Evolutionary conservation across 257 asterid species (phyloP), one percentile per base, ranked within the genome.

Genomic region (Capsicum baccatum): DNA sequence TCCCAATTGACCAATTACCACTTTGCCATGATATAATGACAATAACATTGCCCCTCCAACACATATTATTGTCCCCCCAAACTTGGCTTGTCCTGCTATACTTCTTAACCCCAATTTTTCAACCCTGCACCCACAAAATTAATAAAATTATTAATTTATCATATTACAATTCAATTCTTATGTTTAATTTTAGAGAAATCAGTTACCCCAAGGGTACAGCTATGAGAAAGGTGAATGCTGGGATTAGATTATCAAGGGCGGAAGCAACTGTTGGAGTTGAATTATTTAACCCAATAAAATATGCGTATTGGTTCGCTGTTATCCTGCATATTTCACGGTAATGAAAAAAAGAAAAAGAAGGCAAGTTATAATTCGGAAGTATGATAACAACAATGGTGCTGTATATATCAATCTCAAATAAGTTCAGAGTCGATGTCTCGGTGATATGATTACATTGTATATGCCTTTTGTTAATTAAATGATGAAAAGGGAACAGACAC

Each of bases 241-340:
- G 99, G 79, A 83, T 89, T 52, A 92, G 87, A 85, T 96, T 96
- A 86, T 86, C 86, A 86, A 94, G 78, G 44, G 99, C 98, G 68
- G 98, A 93, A 6, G 97, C 98, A 56, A 93, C 88, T 0, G 99
- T 96, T 85, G 99, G 99, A 83, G 95, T 91, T 9, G 99, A 94
- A 84, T 93, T 86, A 86, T 91, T 96, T 26, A 96, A 85, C 35
- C 98, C 99, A 76, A 94, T 89, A 79, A 96, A 91, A 83, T 91
- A 96, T 14, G 94, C 88, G 83, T 94, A 90, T 68, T 96, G 99
- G 85, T 91, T 96, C 86, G 93, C 78, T 2, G 98, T 89, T 8
- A 90, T 95, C 87, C 99, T 96, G 96, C 90, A 83, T 33, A 9
- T 48, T 68, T 54, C 47, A 76, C 13, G 63, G 3, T 19, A 19